Percentiles rank a stretch among this genome's conserved stretches.
Conservation (phyloP, 139 green algal species). For the Tetradesmus obliquus region DNA sequence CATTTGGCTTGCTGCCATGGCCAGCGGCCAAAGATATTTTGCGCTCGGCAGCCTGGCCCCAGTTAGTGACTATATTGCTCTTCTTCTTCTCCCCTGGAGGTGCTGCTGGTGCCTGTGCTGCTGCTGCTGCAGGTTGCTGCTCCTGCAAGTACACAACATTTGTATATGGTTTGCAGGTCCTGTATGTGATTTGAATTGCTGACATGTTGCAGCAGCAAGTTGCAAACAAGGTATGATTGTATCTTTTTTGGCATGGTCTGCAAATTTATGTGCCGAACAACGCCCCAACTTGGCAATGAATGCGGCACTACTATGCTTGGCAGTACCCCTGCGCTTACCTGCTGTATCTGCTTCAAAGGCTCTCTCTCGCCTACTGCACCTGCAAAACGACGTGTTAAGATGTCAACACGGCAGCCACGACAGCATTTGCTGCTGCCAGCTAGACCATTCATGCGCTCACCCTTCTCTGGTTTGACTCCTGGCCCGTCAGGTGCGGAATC, state of each 20-base stretch:
- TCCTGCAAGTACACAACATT: not conserved
- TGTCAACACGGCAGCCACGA: no score
- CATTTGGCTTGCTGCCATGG: not conserved
- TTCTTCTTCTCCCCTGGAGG: conserved; percentile 39
- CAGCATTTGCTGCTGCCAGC: not conserved
- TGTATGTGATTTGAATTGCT: not conserved
- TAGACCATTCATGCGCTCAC: not conserved
- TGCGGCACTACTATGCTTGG: not conserved
- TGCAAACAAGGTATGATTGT: not conserved
- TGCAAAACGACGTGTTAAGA: not conserved
- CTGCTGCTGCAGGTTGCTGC: not conserved
- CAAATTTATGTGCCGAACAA: not conserved
- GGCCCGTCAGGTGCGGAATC: conserved; percentile 55
- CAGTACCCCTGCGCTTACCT: not conserved
- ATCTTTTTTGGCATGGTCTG: no score
- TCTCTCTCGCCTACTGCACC: not conserved
- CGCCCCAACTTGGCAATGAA: not conserved
- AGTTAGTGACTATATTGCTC: conserved; percentile 63
- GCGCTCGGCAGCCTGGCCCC: conserved; percentile 5
- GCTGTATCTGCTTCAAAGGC: conserved; percentile 2
- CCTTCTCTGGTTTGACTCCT: conserved; percentile 7
- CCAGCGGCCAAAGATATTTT: not conserved
- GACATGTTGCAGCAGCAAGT: not conserved
- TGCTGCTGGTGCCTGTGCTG: not conserved
- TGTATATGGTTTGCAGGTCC: no score